Evolutionary conservation across 306 rosid genomes (phyloP).

Genomic region (Cucurbita argyrosperma): DNA sequence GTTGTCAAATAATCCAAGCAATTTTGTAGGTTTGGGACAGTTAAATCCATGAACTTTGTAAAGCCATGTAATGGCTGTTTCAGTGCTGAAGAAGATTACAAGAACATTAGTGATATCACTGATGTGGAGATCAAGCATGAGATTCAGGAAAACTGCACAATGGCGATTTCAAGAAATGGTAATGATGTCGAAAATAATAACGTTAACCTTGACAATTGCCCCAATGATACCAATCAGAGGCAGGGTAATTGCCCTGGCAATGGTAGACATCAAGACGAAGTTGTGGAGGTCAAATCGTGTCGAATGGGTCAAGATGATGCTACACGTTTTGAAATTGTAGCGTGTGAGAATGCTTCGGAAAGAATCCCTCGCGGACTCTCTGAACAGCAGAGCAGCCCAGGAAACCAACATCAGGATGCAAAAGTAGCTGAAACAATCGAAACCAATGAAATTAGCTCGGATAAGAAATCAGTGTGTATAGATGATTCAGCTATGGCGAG

Average conservation of each 20-base stretch:
- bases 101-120: slow-evolving; percentile 12
- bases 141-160: slow-evolving; percentile 2
- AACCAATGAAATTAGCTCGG: slow-evolving; percentile 10
- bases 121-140: slow-evolving; percentile 14
- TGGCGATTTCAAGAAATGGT: slow-evolving; percentile 1
- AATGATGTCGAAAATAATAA: slow-evolving; percentile 24
- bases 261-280: slow-evolving; percentile 14
- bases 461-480: slow-evolving; percentile 8
- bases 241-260: neutral
- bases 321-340: slow-evolving; percentile 1
- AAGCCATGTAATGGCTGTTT: slow-evolving; percentile 21
- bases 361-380: slow-evolving; percentile 12
- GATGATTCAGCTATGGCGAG: slow-evolving; percentile 2
- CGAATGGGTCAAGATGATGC: slow-evolving; percentile 11
- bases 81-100: slow-evolving; percentile 15
- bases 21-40: slow-evolving; percentile 63
- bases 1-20: neutral
- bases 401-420: slow-evolving; percentile 16
- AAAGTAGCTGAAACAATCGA: slow-evolving; percentile 13
- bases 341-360: slow-evolving; percentile 7
- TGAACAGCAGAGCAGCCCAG: slow-evolving; percentile 13
- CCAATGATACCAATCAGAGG: neutral
- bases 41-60: slow-evolving; percentile 57
- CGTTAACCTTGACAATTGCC: neutral
- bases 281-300: neutral